Evolutionary conservation across 208 protist species (phyloP).

Genomic region (Trichomonas vaginalis): DNA sequence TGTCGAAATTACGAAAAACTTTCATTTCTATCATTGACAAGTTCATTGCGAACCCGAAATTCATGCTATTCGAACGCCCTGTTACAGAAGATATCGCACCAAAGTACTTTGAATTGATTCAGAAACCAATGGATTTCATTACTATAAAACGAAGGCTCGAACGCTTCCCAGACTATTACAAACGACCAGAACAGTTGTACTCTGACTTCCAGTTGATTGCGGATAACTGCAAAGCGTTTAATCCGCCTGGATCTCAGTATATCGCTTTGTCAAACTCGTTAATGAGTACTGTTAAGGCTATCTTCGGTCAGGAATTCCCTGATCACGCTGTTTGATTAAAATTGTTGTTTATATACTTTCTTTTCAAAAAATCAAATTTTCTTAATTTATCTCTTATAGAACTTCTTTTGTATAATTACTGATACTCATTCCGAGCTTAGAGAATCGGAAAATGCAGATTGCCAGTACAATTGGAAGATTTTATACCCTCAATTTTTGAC

Average conservation of each 20-base stretch:
- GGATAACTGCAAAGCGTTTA: not conserved
- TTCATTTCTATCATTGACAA: not conserved
- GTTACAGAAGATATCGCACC: conserved; percentile 14
- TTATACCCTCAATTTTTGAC: too few species aligned
- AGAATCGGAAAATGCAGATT: too few species aligned
- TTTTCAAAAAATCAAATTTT: too few species aligned
- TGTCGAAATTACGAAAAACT: not conserved
- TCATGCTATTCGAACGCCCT: not conserved
- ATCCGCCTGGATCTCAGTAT: not conserved
- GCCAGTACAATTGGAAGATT: too few species aligned
- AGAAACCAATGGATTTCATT: not conserved
- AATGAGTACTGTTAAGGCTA: not conserved
- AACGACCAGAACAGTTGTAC: not conserved
- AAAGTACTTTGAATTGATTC: not conserved
- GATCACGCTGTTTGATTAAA: too few species aligned
- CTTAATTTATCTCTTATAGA: too few species aligned
- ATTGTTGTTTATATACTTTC: too few species aligned
- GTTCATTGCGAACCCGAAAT: not conserved
- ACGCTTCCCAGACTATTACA: not conserved
- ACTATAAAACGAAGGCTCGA: not conserved
- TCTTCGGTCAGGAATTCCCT: not conserved
- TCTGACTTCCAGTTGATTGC: not conserved
- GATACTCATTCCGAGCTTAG: too few species aligned
- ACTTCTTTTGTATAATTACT: too few species aligned
- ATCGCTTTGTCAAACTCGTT: not conserved